phyloP scores from a whole-genome alignment of 2,329 filamentous ascomycete species.

The Fusarium cicatricum region DNA sequence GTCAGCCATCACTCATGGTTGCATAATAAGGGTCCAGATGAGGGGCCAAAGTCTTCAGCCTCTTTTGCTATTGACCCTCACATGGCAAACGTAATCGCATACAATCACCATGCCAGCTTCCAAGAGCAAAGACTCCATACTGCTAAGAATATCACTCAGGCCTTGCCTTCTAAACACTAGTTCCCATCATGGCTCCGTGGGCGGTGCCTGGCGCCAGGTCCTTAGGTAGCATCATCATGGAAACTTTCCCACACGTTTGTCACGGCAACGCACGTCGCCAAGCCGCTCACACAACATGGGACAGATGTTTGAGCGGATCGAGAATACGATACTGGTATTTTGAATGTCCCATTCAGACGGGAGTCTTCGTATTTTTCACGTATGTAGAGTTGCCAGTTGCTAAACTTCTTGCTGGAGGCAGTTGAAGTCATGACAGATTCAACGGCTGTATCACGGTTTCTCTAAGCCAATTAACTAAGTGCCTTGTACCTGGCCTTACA shows the following conservation, averaged over 20 bases:
- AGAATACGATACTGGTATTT: background rate
- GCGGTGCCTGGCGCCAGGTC: slow-evolving; percentile 11
- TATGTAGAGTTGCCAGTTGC: no score
- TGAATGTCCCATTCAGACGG: no score
- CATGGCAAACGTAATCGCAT: slow-evolving; percentile 1
- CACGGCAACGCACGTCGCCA: slow-evolving; percentile 36
- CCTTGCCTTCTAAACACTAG: slow-evolving; percentile 15
- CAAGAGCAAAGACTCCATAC: background rate
- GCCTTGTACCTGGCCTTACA: no score
- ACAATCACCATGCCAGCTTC: background rate
- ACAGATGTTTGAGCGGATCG: background rate
- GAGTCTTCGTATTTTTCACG: no score
- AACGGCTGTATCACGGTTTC: no score
- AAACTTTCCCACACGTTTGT: slow-evolving; percentile 34
- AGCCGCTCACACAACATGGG: slow-evolving; percentile 11
- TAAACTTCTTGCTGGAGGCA: no score
- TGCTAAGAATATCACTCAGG: slow-evolving; percentile 21
- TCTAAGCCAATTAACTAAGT: no score
- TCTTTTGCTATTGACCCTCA: slow-evolving; percentile 4
- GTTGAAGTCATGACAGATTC: no score
- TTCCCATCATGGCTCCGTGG: background rate
- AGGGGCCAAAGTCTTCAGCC: slow-evolving; percentile 6
- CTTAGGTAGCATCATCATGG: slow-evolving; percentile 12
- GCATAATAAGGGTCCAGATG: slow-evolving; percentile 28
- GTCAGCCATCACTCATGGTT: slow-evolving; percentile 28